Base-by-base conservation (phyloP, 1,139 yeast genomes). In the Spencermartinsiella ligniputridi region DNA sequence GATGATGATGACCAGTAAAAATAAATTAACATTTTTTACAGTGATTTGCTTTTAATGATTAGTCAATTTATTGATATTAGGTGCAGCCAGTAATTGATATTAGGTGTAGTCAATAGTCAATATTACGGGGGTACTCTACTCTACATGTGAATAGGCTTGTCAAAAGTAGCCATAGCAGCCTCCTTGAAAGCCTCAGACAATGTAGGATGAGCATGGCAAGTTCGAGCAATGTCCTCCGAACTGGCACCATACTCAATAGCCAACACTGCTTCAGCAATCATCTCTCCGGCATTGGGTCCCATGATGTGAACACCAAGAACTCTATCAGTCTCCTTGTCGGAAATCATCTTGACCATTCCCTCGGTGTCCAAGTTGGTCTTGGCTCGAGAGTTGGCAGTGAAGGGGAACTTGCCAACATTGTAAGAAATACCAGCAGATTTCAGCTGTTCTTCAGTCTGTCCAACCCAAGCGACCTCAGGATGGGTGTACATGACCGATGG, bases 391-490 rank as follows among this genome's bases (percentile, higher is more conserved):
- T 94, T 94, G 62, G 99, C 99, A 61, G 87, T 76, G 76, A 92
- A 94, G 66, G 97, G 96, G 89, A 92, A 92, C 73, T 92, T 92
- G 66, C 99, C 99, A 51, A 86, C 79, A 70, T 84, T 90, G 79
- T 85, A 94, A 59, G 83, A 77, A 68, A 89, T 81, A 57, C 97
- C 97, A 61, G 89, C 88, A 60, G 81, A 94, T 78, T 92, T 92
- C 68, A 90, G 79, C 72, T 92, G 94, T 74, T 94, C 85, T 74
- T 94, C 99, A 61, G 81, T 85, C 70, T 85, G 87, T 60, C 99
- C 99, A 55, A 87, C 96, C 97, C 97, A 92, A 42, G 97, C 97
- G 55, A 92, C 96, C 75, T 92, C 98, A 54, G 98, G 98, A 72
- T 89, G 97, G 41, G 97, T 83, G 78, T 92, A 92, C 97, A 92